phyloP scores from a whole-genome alignment of 345 rosid genomes.

The Gossypioides kirkii region DNA sequence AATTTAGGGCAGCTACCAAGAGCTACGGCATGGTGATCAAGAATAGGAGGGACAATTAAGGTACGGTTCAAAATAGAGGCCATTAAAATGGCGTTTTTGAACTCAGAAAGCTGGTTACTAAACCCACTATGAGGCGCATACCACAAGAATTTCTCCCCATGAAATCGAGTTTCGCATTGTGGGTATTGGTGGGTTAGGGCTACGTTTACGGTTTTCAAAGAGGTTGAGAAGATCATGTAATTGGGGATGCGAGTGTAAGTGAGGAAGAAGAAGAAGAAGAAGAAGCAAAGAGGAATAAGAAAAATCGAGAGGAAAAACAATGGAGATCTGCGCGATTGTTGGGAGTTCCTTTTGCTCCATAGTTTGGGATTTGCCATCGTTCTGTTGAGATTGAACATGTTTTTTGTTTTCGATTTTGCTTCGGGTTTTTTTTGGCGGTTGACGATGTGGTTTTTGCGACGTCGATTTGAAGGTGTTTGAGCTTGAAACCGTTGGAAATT shows the following conservation, averaged over 20 bases:
- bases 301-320: slow-evolving; percentile 23
- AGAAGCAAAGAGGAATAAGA: slow-evolving; percentile 22
- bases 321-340: slow-evolving; percentile 27
- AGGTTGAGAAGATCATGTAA: slow-evolving; percentile 30
- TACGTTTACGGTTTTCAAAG: slow-evolving; percentile 26
- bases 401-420: slow-evolving; percentile 4
- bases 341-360: slow-evolving; percentile 9
- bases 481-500: too few relatives aligned
- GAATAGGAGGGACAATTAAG: slow-evolving; percentile 72
- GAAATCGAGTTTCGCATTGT: slow-evolving; percentile 31
- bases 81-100: slow-evolving; percentile 71
- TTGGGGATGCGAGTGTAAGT: slow-evolving; percentile 40
- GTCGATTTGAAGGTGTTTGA: too few relatives aligned
- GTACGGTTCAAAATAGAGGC: slow-evolving; percentile 79
- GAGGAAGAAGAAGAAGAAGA: slow-evolving; percentile 41
- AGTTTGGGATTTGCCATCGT: slow-evolving; percentile 10
- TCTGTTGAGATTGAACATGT: slow-evolving; percentile 31
- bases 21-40: slow-evolving; percentile 91
- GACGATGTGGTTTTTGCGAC: not conserved
- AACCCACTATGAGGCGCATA: slow-evolving; percentile 95
- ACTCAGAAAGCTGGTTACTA: slow-evolving; percentile 89
- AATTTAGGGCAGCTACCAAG: slow-evolving; percentile 97
- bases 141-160: slow-evolving; percentile 49
- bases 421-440: not conserved
- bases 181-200: slow-evolving; percentile 25